phyloP scores from a whole-genome alignment of 345 rosid genomes.

The Viola odorata region DNA sequence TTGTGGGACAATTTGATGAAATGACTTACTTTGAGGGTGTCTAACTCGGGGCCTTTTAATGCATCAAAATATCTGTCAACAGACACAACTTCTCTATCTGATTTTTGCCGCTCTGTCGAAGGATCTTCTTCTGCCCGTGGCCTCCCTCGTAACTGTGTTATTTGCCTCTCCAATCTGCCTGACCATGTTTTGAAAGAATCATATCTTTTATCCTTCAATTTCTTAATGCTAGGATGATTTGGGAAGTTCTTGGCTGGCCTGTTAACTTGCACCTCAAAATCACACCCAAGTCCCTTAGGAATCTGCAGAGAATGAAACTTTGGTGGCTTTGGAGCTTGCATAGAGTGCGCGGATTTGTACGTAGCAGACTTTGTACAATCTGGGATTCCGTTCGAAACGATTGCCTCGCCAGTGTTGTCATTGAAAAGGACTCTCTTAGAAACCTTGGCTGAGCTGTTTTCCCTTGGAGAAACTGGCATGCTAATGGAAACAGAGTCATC shows the following conservation, averaged over 20 bases:
- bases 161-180: conserved; percentile 73
- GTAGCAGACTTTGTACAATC: conserved; percentile 25
- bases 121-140: conserved; percentile 30
- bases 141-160: conserved; percentile 54
- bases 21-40: conserved; percentile 63
- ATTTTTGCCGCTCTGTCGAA: conserved; percentile 26
- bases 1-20: not conserved
- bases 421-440: conserved; percentile 23
- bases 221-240: conserved; percentile 27
- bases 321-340: conserved; percentile 15
- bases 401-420: conserved; percentile 9
- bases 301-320: conserved; percentile 62
- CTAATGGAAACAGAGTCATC: conserved; percentile 46
- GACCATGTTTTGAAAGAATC: conserved; percentile 92
- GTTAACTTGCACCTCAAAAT: conserved; percentile 11
- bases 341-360: conserved; percentile 6
- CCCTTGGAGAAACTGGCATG: conserved; percentile 53
- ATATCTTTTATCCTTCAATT: conserved; percentile 50
- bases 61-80: conserved; percentile 82
- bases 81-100: conserved; percentile 47
- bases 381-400: conserved; percentile 13
- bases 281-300: conserved; percentile 30
- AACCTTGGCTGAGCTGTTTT: conserved; percentile 10
- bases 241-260: conserved; percentile 9
- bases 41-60: conserved; percentile 82